These are phyloP conservation scores for Brassica incana DNA, from an alignment of 345 rosid genomes.

Conservation along the genomic window DNA sequence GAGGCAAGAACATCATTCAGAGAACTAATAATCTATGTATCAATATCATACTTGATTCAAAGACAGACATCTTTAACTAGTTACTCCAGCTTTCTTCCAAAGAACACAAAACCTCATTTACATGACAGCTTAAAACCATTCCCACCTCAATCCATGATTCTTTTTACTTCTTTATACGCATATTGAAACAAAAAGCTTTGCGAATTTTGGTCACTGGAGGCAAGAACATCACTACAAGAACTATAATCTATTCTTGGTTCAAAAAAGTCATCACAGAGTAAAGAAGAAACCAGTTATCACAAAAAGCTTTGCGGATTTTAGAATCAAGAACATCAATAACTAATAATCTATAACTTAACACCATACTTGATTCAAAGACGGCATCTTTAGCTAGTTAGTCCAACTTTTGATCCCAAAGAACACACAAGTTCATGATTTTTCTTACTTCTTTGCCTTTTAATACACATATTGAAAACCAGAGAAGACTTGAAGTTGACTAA, in stretches of 20 bases:
- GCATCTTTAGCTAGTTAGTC: not conserved
- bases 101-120: not conserved
- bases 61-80: not conserved
- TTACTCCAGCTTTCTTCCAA: not conserved
- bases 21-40: not conserved
- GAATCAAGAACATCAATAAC: not conserved
- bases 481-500: constrained; percentile 45
- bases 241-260: no score
- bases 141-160: not conserved
- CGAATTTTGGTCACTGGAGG: not conserved
- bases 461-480: constrained; percentile 1
- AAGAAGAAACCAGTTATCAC: no score
- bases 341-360: not conserved
- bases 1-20: not conserved
- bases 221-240: not conserved
- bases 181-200: not conserved
- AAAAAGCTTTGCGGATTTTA: no score
- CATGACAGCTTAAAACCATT: not conserved
- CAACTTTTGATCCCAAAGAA: not conserved
- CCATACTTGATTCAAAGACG: not conserved
- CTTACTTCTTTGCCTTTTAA: not conserved
- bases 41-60: not conserved
- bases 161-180: not conserved
- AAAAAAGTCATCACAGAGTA: no score
- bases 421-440: not conserved